Evolutionary conservation across 441 rosid species (phyloP).

Genomic region (Eutrema salsugineum): DNA sequence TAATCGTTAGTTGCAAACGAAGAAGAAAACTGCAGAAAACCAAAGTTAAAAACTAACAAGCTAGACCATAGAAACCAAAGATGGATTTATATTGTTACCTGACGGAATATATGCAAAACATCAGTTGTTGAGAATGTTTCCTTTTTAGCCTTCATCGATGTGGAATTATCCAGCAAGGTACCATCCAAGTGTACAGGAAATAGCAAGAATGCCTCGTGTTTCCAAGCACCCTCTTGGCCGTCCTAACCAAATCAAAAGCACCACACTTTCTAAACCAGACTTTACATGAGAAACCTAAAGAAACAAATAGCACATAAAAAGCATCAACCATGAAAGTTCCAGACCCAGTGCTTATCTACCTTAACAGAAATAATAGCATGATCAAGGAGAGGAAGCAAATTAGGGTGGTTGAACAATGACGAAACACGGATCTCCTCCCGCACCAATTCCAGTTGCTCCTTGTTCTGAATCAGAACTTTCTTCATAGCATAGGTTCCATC

Average conservation of each 20-base stretch:
- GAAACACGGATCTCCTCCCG: conserved; percentile 97
- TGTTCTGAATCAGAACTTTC: conserved; percentile 93
- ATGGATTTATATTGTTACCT: conserved; percentile 42
- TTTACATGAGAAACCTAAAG: not conserved
- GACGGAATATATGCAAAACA: conserved; percentile 88
- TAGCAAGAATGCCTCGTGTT: conserved; percentile 90
- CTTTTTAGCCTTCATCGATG: conserved; percentile 71
- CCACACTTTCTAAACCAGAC: not conserved
- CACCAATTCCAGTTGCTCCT: conserved; percentile 89
- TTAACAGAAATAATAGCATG: conserved; percentile 89
- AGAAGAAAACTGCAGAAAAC: not conserved
- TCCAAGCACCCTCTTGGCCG: conserved; percentile 68
- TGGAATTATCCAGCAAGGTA: conserved; percentile 80
- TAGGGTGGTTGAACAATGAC: conserved; percentile 81
- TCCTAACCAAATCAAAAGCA: conserved; percentile 42
- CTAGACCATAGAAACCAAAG: not conserved
- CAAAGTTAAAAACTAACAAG: not conserved
- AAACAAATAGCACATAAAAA: not conserved
- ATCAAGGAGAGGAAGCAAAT: conserved; percentile 96
- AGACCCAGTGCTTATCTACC: conserved; percentile 38
- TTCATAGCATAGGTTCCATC: conserved; percentile 98
- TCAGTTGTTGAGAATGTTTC: conserved; percentile 81
- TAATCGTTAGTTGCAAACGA: not conserved
- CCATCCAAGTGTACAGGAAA: conserved; percentile 99
- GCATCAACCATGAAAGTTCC: not conserved